Evolutionary conservation across 768 basidiomycete genomes (phyloP).

Genomic region (Russula sp.): DNA sequence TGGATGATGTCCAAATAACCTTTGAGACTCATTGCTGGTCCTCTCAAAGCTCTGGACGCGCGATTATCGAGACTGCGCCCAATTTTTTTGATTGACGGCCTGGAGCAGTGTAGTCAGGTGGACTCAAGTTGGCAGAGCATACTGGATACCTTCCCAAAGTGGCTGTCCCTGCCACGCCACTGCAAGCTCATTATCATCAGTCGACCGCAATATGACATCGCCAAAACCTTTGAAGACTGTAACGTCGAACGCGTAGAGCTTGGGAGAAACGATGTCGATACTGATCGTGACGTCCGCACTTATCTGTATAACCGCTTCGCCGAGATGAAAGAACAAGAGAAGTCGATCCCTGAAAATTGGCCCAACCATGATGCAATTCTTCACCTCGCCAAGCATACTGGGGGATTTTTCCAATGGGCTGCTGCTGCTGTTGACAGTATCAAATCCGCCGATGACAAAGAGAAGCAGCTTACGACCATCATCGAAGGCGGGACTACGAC

Average conservation of each 20-base stretch:
- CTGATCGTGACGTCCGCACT: not conserved
- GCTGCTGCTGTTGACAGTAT: conserved; percentile 6
- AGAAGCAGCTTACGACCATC: not conserved
- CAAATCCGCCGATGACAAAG: not conserved
- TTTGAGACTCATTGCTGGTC: conserved; percentile 2
- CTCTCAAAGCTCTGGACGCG: not conserved
- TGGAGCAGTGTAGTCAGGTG: conserved; percentile 5
- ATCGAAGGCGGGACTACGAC: conserved; percentile 3
- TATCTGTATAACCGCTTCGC: conserved; percentile 11
- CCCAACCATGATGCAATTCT: conserved; percentile 1
- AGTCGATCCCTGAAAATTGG: conserved; percentile 4
- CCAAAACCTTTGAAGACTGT: not conserved
- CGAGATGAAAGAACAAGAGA: conserved; percentile 9
- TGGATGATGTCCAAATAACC: not conserved
- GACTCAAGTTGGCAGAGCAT: not conserved
- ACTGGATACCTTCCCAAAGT: conserved; percentile 1
- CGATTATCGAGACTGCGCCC: not conserved
- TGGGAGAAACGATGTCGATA: conserved; percentile 6
- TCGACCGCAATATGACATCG: conserved; percentile 8
- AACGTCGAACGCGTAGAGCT: conserved; percentile 8
- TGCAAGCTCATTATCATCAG: conserved; percentile 17
- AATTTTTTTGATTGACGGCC: conserved; percentile 13
- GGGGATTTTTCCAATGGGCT: conserved; percentile 16
- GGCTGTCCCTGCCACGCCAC: conserved; percentile 7
- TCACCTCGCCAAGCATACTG: not conserved